Conservation (phyloP, 225 moss, liverwort and hornwort genomes). For the Physcomitrium patens region DNA sequence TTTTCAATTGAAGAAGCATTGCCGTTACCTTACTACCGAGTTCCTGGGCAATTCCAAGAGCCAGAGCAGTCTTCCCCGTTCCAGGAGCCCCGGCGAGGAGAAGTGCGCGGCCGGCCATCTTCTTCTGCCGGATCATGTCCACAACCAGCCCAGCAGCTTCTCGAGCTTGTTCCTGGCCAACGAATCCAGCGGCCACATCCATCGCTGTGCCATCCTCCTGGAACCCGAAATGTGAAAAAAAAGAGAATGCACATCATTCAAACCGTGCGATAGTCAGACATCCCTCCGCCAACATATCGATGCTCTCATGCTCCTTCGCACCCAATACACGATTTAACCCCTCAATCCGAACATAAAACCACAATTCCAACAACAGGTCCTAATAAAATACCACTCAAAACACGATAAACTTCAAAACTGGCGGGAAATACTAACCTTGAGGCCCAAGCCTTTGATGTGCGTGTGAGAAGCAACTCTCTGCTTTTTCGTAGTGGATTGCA, state of each 20-base stretch:
- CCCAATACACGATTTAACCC: background rate
- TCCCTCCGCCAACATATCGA: background rate
- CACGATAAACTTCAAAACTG: too few species aligned
- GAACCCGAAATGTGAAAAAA: slow-evolving; percentile 15
- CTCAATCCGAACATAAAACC: background rate
- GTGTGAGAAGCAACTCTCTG: slow-evolving; percentile 95
- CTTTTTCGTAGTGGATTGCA: slow-evolving; percentile 95
- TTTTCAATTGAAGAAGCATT: too few species aligned
- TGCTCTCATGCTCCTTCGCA: background rate
- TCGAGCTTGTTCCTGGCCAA: slow-evolving; percentile 92
- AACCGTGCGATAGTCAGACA: too few species aligned
- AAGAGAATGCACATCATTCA: background rate
- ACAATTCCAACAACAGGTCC: background rate
- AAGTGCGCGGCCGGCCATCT: slow-evolving; percentile 97
- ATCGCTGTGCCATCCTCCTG: slow-evolving; percentile 91
- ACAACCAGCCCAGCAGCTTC: slow-evolving; percentile 93
- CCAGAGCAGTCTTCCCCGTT: slow-evolving; percentile 93
- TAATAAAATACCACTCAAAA: background rate
- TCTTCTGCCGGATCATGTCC: slow-evolving; percentile 99
- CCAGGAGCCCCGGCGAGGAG: slow-evolving; percentile 88
- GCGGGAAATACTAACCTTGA: slow-evolving; percentile 49
- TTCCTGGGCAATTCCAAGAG: too few species aligned
- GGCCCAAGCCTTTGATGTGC: slow-evolving; percentile 93
- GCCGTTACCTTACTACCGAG: too few species aligned
- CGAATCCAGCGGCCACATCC: slow-evolving; percentile 87